These are phyloP conservation scores for Solanum acaule DNA, from an alignment of 257 asterid species.

Conservation along the genomic window DNA sequence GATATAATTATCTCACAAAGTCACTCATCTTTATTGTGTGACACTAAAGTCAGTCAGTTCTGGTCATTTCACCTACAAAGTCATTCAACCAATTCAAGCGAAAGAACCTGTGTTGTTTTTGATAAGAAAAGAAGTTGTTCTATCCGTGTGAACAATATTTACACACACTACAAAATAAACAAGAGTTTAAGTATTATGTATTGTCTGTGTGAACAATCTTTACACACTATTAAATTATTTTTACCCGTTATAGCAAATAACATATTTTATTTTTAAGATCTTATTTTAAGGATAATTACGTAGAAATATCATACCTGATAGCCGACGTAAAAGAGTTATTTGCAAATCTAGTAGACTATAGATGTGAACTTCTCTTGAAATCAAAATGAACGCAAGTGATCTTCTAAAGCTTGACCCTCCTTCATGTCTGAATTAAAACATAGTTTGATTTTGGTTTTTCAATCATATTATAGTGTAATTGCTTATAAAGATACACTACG, in stretches of 20 bases:
- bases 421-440: not conserved
- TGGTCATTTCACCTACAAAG: too few relatives aligned
- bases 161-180: not conserved
- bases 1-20: too few relatives aligned
- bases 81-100: not conserved
- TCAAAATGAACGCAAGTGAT: not conserved
- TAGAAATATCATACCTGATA: not conserved
- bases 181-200: not conserved
- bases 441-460: not conserved
- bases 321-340: too few relatives aligned
- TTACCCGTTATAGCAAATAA: not conserved
- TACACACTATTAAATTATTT: not conserved
- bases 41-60: fast-evolving
- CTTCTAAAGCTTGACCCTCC: not conserved
- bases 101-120: too few relatives aligned
- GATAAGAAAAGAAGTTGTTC: not conserved
- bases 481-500: too few relatives aligned
- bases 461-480: too few relatives aligned
- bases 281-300: not conserved
- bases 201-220: not conserved
- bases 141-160: not conserved
- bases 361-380: not conserved
- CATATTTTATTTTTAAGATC: not conserved
- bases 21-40: not conserved
- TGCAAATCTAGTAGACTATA: not conserved